A percentile compares a stretch with the other conserved stretches of the same genome.
Evolutionary conservation across 2,329 filamentous ascomycete species (phyloP).

Genomic region (Aspergillus sp.): DNA sequence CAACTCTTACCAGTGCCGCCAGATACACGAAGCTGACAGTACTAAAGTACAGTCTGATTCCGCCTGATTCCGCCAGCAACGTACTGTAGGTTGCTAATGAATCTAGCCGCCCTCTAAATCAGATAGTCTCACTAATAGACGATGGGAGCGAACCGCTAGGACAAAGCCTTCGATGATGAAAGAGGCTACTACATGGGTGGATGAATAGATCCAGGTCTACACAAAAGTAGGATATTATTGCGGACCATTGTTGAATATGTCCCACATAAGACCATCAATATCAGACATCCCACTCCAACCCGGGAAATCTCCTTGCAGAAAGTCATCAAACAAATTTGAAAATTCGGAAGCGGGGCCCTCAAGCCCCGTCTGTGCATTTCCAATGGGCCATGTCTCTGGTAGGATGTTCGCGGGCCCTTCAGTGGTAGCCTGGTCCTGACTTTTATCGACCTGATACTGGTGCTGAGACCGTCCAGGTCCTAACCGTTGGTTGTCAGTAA

Average conservation of each 20-base stretch:
- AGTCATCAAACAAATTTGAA: constrained; percentile 23
- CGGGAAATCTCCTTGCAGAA: constrained; percentile 24
- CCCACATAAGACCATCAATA: constrained; percentile 32
- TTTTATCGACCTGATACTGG: not conserved
- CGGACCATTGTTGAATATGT: constrained; percentile 20
- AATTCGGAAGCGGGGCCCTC: constrained; percentile 8
- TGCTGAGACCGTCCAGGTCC: not conserved
- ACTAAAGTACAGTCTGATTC: too few relatives aligned
- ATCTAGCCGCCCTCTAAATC: too few relatives aligned
- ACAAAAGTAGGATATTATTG: not conserved
- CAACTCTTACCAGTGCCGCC: too few relatives aligned
- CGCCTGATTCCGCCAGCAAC: too few relatives aligned
- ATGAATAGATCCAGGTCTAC: not conserved
- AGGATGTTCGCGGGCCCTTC: not conserved
- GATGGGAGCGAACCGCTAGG: too few relatives aligned
- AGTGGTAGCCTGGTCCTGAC: not conserved
- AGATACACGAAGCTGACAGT: too few relatives aligned
- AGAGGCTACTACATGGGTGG: too few relatives aligned
- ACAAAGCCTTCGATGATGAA: too few relatives aligned
- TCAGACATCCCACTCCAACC: constrained; percentile 27
- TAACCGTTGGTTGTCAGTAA: not conserved
- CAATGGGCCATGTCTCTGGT: too few relatives aligned
- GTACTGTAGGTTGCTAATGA: too few relatives aligned
- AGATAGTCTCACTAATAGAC: too few relatives aligned
- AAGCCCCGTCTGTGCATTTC: constrained; percentile 1